These are phyloP conservation scores for Debaryomyces sp. DNA, from an alignment of 1,139 yeast species.

Conservation along the genomic window DNA sequence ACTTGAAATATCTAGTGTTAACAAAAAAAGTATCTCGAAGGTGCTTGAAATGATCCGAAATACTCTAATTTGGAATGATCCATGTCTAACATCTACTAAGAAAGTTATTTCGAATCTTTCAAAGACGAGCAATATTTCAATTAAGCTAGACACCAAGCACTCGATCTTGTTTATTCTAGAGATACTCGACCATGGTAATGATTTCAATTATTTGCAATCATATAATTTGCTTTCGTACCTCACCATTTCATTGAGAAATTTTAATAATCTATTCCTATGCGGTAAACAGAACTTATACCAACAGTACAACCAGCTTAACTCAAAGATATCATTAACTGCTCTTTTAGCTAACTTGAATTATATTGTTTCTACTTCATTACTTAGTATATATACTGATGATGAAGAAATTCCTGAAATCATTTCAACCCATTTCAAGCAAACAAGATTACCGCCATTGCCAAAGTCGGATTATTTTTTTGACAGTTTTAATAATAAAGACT, in stretches of 20 bases:
- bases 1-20: not conserved
- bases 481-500: slow-evolving; percentile 10
- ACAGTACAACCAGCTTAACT: slow-evolving; percentile 23
- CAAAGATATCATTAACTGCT: slow-evolving; percentile 28
- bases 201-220: slow-evolving; percentile 13
- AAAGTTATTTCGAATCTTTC: not conserved
- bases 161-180: slow-evolving; percentile 25
- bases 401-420: slow-evolving; percentile 20
- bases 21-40: slow-evolving; percentile 7
- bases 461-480: slow-evolving; percentile 22
- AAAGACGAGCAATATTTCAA: not conserved
- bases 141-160: slow-evolving; percentile 1
- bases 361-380: slow-evolving; percentile 20
- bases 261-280: slow-evolving; percentile 2
- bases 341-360: slow-evolving; percentile 20
- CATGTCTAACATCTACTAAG: not conserved
- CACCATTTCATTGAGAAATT: slow-evolving; percentile 8
- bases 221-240: slow-evolving; percentile 10
- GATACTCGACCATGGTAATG: slow-evolving; percentile 28
- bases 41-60: slow-evolving; percentile 3
- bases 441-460: slow-evolving; percentile 34
- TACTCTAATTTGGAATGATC: slow-evolving; percentile 5
- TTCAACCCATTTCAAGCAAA: slow-evolving; percentile 15
- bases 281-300: slow-evolving; percentile 20
- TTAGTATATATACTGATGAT: slow-evolving; percentile 12